Evolutionary conservation across 2,329 filamentous ascomycete species (phyloP).

Genomic region (Fusarium tanahbumbuense): DNA sequence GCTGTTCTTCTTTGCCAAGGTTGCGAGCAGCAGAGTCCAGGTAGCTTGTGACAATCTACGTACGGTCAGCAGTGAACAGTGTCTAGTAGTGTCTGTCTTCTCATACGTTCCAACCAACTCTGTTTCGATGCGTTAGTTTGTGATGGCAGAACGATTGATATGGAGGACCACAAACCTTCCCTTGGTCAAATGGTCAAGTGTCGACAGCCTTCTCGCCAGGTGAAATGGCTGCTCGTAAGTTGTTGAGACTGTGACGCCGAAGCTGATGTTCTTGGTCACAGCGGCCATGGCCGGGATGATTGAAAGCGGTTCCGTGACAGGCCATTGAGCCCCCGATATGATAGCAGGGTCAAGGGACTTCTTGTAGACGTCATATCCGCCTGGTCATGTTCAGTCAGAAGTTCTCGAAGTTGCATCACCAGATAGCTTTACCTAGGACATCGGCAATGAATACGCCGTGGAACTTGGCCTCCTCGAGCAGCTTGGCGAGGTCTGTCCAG

Average conservation of each 20-base stretch:
- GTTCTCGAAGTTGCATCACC: conserved; percentile 56
- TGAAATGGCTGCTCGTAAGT: conserved; percentile 79
- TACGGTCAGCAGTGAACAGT: neutral
- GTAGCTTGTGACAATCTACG: conserved; percentile 73
- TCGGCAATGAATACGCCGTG: conserved; percentile 76
- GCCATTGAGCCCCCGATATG: conserved; percentile 74
- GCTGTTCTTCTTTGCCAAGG: conserved; percentile 68
- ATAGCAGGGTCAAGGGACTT: conserved; percentile 67
- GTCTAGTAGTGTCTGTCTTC: neutral
- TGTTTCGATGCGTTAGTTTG: neutral
- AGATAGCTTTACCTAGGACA: conserved; percentile 56
- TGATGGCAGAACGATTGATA: neutral
- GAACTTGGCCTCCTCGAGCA: conserved; percentile 71
- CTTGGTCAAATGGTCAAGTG: conserved; percentile 74
- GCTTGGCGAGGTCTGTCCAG: conserved; percentile 70
- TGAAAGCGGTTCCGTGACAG: conserved; percentile 75
- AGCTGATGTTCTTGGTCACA: conserved; percentile 74
- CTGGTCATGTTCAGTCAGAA: neutral
- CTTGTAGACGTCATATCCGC: conserved; percentile 73
- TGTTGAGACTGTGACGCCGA: conserved; percentile 76
- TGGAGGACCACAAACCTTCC: conserved; percentile 52
- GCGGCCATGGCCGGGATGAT: conserved; percentile 77
- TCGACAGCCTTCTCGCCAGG: conserved; percentile 72
- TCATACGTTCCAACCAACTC: conserved; percentile 52
- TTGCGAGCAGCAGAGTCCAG: conserved; percentile 77